phyloP scores from a whole-genome alignment of 192 early-diverging fungal species.

The Diversispora eburnea region DNA sequence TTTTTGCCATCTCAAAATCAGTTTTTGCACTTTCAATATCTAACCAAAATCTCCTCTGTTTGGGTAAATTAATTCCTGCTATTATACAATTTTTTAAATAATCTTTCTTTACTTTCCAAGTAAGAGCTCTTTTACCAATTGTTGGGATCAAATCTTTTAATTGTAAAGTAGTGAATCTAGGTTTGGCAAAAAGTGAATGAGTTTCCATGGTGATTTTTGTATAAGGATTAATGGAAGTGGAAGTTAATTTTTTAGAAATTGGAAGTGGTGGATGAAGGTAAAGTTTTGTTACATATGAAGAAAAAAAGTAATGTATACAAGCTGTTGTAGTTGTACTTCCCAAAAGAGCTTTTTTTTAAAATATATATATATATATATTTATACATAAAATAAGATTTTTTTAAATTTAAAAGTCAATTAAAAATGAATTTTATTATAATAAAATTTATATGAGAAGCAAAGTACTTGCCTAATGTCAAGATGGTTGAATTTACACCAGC shows the following conservation, averaged over 20 bases:
- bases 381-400: too few species aligned
- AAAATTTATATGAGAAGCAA: too few species aligned
- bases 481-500: too few species aligned
- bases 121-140: background rate
- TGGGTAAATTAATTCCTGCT: background rate
- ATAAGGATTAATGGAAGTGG: background rate
- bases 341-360: background rate
- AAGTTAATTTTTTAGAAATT: background rate
- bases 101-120: background rate
- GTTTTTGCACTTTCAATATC: background rate
- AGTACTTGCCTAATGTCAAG: too few species aligned
- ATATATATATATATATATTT: too few species aligned
- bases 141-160: background rate
- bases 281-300: background rate
- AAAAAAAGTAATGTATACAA: background rate
- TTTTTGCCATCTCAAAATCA: background rate
- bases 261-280: background rate
- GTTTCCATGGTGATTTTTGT: constrained; percentile 1
- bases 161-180: background rate
- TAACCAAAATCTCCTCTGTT: background rate
- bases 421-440: too few species aligned
- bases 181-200: background rate
- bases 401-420: too few species aligned
- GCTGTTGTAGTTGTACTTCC: background rate
- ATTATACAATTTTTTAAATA: background rate